Evolutionary conservation across 2,329 filamentous ascomycete genomes (phyloP).

Genomic region (Beauveria pseudobassiana): DNA sequence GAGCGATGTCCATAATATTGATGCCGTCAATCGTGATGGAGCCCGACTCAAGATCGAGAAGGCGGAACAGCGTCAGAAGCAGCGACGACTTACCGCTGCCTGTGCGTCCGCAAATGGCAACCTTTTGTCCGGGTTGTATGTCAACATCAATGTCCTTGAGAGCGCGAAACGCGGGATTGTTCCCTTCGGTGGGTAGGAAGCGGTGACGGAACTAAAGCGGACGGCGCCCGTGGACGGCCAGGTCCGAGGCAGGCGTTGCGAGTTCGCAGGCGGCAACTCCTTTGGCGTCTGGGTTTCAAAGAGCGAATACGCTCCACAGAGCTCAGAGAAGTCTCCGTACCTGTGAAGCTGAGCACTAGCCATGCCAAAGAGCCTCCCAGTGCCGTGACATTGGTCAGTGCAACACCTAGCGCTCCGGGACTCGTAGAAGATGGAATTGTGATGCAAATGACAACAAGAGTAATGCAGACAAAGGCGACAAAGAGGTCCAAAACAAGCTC

Average conservation of each 20-base stretch:
- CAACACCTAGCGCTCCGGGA: constrained; percentile 20
- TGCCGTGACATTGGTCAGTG: constrained; percentile 21
- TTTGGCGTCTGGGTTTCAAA: constrained; percentile 16
- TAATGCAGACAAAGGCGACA: constrained; percentile 36
- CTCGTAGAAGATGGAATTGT: constrained; percentile 22
- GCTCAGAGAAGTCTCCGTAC: constrained; percentile 21
- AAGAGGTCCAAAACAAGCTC: constrained; percentile 37
- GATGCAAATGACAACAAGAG: constrained; percentile 38
- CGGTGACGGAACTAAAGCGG: constrained; percentile 21
- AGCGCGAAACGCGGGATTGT: constrained; percentile 18
- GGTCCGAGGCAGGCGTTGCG: constrained; percentile 10
- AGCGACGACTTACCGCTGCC: constrained; percentile 31
- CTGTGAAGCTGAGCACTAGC: constrained; percentile 26
- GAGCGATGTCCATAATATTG: constrained; percentile 22
- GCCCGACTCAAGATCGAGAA: constrained; percentile 36
- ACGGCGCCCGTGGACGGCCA: constrained; percentile 24
- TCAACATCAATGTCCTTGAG: constrained; percentile 20
- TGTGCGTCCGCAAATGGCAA: constrained; percentile 37
- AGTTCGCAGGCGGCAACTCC: constrained; percentile 18
- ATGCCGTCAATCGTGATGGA: constrained; percentile 38
- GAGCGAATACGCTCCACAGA: constrained; percentile 20
- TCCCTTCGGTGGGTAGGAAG: constrained; percentile 19
- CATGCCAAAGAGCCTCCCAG: constrained; percentile 21
- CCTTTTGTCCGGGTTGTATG: constrained; percentile 27
- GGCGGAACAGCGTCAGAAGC: constrained; percentile 35